phyloP scores from a whole-genome alignment of 305 asterid genomes.

The Plantago coronopus region DNA sequence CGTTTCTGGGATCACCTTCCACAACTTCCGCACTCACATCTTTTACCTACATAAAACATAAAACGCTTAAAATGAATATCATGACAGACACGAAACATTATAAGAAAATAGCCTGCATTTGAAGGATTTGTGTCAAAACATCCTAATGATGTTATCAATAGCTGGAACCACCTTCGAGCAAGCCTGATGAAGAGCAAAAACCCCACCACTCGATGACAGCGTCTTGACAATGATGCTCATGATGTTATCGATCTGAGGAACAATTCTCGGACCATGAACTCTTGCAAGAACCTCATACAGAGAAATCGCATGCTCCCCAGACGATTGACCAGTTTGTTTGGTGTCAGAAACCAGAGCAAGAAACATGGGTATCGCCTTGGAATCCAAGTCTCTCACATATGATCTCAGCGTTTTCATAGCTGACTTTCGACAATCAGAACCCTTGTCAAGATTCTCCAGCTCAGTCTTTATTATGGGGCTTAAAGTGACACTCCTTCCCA shows the following conservation, averaged over 20 bases:
- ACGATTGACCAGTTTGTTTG: constrained; percentile 53
- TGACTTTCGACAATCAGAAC: constrained; percentile 80
- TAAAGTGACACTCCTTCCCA: no score
- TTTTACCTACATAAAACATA: constrained; percentile 33
- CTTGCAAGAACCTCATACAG: constrained; percentile 93
- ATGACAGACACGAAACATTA: background rate
- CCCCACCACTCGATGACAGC: constrained; percentile 69
- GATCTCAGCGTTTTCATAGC: constrained; percentile 88
- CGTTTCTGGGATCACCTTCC: constrained; percentile 64
- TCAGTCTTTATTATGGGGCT: constrained; percentile 70
- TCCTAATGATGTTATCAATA: no score
- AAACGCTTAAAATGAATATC: background rate
- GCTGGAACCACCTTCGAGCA: constrained; percentile 97
- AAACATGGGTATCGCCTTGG: constrained; percentile 86
- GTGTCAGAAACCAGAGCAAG: constrained; percentile 91
- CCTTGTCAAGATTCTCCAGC: constrained; percentile 92
- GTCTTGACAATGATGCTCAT: constrained; percentile 74
- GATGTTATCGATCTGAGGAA: constrained; percentile 77
- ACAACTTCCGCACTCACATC: constrained; percentile 38
- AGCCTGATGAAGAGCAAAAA: constrained; percentile 94
- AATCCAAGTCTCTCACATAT: constrained; percentile 80
- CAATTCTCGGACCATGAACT: constrained; percentile 84
- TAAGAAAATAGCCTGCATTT: background rate
- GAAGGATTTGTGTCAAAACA: background rate
- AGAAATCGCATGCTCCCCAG: constrained; percentile 83